Evolutionary conservation across 768 basidiomycete genomes (phyloP).

Genomic region (Naganishia friedmannii): DNA sequence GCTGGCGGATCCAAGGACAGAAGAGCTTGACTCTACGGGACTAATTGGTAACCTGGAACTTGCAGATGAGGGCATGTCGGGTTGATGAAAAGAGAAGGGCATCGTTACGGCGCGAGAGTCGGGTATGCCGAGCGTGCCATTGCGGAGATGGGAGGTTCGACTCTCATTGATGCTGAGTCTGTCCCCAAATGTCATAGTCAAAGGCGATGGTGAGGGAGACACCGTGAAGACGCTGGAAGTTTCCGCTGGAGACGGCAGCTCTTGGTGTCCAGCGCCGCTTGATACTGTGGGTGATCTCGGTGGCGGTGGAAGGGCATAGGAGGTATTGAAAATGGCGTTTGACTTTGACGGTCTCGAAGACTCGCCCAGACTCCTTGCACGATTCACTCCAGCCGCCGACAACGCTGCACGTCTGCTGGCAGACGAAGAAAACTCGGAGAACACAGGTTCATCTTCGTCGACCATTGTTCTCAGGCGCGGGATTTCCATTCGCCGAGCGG

Average conservation of each 20-base stretch:
- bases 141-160: neutral
- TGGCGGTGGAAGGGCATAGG: conserved; percentile 14
- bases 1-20: neutral
- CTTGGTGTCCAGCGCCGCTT: neutral
- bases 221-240: neutral
- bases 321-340: conserved; percentile 15
- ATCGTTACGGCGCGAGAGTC: conserved; percentile 12
- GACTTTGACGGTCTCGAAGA: conserved; percentile 5
- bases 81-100: conserved; percentile 1
- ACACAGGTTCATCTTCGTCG: conserved; percentile 4
- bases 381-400: conserved; percentile 11
- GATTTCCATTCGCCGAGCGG: conserved; percentile 3
- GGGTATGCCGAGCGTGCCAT: conserved; percentile 12
- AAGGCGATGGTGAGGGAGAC: conserved; percentile 15
- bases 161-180: conserved; percentile 1
- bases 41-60: conserved; percentile 20
- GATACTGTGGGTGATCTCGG: neutral
- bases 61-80: neutral
- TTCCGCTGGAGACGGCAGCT: conserved; percentile 1
- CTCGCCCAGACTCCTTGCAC: conserved; percentile 21
- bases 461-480: neutral
- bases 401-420: conserved; percentile 7
- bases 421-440: conserved; percentile 15
- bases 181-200: conserved; percentile 1
- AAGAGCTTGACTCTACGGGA: conserved; percentile 18